A percentile compares a stretch with the other conserved stretches of the same genome.
phyloP scores from a whole-genome alignment of 2,329 filamentous ascomycete species.

The Helotiales sp. region DNA sequence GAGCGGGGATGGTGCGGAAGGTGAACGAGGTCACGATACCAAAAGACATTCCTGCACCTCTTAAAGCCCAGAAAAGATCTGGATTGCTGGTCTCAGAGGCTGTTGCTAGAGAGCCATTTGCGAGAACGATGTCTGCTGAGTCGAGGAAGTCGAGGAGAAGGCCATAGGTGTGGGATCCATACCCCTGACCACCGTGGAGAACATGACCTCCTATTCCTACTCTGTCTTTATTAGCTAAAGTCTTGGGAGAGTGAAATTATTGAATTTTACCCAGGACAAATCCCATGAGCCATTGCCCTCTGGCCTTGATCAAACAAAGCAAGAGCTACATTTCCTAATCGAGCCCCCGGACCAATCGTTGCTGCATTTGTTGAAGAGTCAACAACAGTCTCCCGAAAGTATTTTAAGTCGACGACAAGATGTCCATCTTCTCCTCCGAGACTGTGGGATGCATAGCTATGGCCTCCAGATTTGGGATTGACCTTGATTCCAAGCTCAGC shows the following conservation, averaged over 20 bases:
- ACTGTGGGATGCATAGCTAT: slow-evolving; percentile 49
- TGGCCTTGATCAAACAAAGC: slow-evolving; percentile 37
- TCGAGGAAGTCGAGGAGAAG: neutral
- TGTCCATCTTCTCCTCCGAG: slow-evolving; percentile 50
- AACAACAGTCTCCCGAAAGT: slow-evolving; percentile 53
- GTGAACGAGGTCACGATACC: slow-evolving; percentile 35
- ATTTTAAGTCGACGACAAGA: slow-evolving; percentile 54
- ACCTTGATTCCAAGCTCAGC: slow-evolving; percentile 43
- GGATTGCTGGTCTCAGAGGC: neutral
- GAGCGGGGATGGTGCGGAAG: slow-evolving; percentile 2
- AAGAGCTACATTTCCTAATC: slow-evolving; percentile 44
- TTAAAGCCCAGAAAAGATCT: slow-evolving; percentile 59
- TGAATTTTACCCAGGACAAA: slow-evolving; percentile 38
- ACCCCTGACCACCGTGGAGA: neutral
- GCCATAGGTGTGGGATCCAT: neutral
- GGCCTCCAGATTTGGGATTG: slow-evolving; percentile 53
- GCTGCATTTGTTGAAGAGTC: slow-evolving; percentile 35
- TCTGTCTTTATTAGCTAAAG: neutral
- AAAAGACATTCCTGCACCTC: slow-evolving; percentile 60
- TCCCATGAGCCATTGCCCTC: slow-evolving; percentile 42
- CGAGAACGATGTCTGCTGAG: neutral
- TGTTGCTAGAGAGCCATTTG: neutral
- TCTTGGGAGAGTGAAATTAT: neutral
- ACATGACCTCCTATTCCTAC: slow-evolving; percentile 2
- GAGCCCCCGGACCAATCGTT: slow-evolving; percentile 40